Evolutionary conservation across 2,329 filamentous ascomycete species (phyloP).

Genomic region (Trichoderma pleuroti): DNA sequence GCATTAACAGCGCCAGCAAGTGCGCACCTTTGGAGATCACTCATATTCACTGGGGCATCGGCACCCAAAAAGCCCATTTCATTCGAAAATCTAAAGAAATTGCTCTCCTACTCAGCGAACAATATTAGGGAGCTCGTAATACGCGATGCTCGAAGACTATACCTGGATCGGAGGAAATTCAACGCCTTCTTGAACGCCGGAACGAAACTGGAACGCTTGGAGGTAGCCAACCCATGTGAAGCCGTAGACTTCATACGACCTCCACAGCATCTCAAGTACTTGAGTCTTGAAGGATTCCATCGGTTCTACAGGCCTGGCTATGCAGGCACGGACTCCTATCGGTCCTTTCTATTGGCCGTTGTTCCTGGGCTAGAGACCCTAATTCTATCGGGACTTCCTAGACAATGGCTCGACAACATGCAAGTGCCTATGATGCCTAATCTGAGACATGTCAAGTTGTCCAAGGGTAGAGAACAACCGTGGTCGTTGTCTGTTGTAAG

Average conservation of each 20-base stretch:
- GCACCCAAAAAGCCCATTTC: conserved; percentile 25
- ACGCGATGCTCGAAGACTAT: conserved; percentile 2
- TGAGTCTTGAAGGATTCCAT: conserved; percentile 26
- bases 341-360: conserved; percentile 23
- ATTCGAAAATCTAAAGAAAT: conserved; percentile 27
- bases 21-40: conserved; percentile 31
- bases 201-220: conserved; percentile 23
- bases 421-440: conserved; percentile 26
- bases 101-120: conserved; percentile 33
- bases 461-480: background rate
- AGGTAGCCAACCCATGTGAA: conserved; percentile 3
- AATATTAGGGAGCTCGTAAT: conserved; percentile 23
- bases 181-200: conserved; percentile 21
- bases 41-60: conserved; percentile 29
- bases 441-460: conserved; percentile 27
- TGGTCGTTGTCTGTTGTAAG: conserved; percentile 1
- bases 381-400: conserved; percentile 25
- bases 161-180: conserved; percentile 12
- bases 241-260: conserved; percentile 22
- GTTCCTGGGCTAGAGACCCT: conserved; percentile 26
- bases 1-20: conserved; percentile 31
- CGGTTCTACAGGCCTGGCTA: background rate
- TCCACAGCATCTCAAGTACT: background rate
- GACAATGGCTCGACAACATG: conserved; percentile 20
- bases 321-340: background rate